Evolutionary conservation across 441 rosid genomes (phyloP), one percentile per base, ranked within the genome.

Genomic region (Pelargonium myrrhifolium): DNA sequence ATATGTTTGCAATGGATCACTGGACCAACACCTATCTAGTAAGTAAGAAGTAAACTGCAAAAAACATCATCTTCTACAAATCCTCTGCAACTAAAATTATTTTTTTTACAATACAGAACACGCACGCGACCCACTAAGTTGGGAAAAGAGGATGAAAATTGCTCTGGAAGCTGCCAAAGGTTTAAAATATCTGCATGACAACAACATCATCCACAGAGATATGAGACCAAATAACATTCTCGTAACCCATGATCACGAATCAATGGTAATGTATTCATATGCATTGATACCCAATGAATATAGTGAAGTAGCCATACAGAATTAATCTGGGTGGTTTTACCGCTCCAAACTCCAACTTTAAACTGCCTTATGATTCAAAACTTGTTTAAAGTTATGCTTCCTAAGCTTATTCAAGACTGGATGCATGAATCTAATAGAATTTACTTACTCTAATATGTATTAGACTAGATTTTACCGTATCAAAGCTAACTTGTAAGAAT

Each of bases 141-240:
- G 81, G 88, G 42, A 64, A 35, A 63, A 75, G 70, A 84, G 85
- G 69, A 71, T 77, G 74, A 78, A 72, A 56, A 75, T 78, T 69
- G 81, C 83, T 21, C 6, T 80, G 6, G 82, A 78, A 24, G 71
- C 80, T 24, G 70, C 84, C 11, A 79, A 67, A 74, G 85, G 83
- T 15, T 72, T 84, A 62, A 62, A 66, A 55, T 76, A 78, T 66
- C 76, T 84, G 9, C 86, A 82, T 28, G 74, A 76, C 35, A 76
- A 81, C 68, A 79, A 65, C 74, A 79, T 79, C 75, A 71, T 84
- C 70, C 89, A 86, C 62, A 72, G 86, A 67, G 81, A 88, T 68
- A 76, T 83, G 84, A 73, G 90, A 62, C 86, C 90, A 56, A 83
- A 78, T 72, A 88, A 86, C 83, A 86, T 78, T 66, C 67, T 74